phyloP scores from a whole-genome alignment of 1,284 basidiomycete species.

The Tilletia caries region DNA sequence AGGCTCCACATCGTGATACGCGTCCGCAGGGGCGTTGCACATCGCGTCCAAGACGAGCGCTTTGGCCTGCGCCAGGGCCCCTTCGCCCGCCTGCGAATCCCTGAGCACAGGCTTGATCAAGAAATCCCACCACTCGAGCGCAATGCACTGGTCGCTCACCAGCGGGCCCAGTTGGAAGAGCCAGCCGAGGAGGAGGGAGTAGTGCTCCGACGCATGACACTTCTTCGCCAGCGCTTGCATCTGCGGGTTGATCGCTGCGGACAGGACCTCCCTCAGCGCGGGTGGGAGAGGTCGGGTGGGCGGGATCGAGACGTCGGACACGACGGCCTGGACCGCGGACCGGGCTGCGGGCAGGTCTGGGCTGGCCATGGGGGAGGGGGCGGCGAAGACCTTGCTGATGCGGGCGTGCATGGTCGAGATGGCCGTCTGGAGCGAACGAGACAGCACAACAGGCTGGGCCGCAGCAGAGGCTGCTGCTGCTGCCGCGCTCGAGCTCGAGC shows the following conservation, averaged over 20 bases:
- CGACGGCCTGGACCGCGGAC: neutral
- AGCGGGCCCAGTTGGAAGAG: conserved; percentile 32
- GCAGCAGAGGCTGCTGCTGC: neutral
- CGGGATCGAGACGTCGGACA: neutral
- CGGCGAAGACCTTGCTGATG: neutral
- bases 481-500: neutral
- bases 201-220: neutral
- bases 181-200: conserved; percentile 31
- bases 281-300: neutral
- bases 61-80: conserved; percentile 31
- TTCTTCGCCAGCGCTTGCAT: neutral
- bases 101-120: conserved; percentile 44
- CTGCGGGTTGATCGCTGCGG: conserved; percentile 6
- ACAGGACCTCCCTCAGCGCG: neutral
- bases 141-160: conserved; percentile 29
- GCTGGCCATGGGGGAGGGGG: neutral
- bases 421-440: neutral
- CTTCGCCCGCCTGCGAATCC: conserved; percentile 26
- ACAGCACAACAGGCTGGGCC: neutral
- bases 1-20: conserved; percentile 40
- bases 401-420: neutral
- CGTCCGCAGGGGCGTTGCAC: conserved; percentile 28
- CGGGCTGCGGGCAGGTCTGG: neutral
- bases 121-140: conserved; percentile 48
- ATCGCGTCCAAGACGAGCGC: conserved; percentile 40